Evolutionary conservation across 176 grass and related monocot species (phyloP).

Genomic region (Avena sativa): DNA sequence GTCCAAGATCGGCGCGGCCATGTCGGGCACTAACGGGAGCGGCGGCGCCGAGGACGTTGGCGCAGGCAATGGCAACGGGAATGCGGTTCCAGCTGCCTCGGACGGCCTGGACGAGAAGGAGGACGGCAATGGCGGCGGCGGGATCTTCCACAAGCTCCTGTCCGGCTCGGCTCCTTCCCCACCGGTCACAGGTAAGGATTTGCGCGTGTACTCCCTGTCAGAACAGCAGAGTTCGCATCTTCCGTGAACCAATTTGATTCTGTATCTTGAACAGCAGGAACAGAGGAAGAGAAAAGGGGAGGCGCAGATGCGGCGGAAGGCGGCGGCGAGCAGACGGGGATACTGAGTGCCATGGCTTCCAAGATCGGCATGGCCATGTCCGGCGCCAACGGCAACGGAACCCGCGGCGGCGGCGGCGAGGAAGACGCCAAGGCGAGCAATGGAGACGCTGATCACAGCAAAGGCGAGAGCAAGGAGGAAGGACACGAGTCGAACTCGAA

Average conservation of each 20-base stretch:
- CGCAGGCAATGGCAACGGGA: neutral
- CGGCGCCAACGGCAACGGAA: conserved; percentile 18
- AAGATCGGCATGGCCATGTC: conserved; percentile 53
- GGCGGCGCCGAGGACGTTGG: neutral
- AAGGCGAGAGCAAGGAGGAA: neutral
- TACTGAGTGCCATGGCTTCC: conserved; percentile 49
- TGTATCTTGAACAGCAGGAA: neutral
- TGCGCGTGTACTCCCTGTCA: no score
- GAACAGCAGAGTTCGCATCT: neutral
- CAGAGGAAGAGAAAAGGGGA: conserved; percentile 29
- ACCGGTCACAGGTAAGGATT: neutral
- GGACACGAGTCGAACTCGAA: neutral
- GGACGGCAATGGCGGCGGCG: conserved; percentile 8
- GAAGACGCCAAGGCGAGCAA: conserved; percentile 19
- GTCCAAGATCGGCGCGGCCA: conserved; percentile 56
- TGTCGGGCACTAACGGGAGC: conserved; percentile 35
- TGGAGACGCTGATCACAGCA: neutral
- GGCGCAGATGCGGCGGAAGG: neutral
- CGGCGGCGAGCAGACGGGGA: conserved; percentile 32
- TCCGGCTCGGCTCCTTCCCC: conserved; percentile 34
- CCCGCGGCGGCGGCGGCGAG: neutral
- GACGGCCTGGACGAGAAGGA: neutral
- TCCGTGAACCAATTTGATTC: neutral
- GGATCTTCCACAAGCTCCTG: conserved; percentile 44
- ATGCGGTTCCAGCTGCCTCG: neutral